Evolutionary conservation across 2,329 filamentous ascomycete genomes (phyloP).

Genomic region (Neocatenulostroma microsporum): DNA sequence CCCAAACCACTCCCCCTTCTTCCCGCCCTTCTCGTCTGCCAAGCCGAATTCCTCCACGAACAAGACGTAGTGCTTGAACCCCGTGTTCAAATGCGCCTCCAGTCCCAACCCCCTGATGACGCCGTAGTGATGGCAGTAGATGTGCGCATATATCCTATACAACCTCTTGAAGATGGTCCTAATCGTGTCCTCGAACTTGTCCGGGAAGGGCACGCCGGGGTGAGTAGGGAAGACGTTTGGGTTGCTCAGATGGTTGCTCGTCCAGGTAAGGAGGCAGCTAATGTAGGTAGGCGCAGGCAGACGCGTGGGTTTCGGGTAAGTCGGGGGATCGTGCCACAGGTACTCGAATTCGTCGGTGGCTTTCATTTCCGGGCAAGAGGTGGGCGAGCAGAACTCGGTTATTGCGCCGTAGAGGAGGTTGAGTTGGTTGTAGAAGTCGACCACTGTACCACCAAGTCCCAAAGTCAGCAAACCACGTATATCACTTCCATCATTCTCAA

Average conservation of each 20-base stretch:
- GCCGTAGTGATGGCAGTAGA: conserved; percentile 97
- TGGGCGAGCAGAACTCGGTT: conserved; percentile 96
- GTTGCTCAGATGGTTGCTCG: conserved; percentile 91
- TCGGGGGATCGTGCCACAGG: conserved; percentile 93
- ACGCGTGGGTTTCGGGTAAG: conserved; percentile 93
- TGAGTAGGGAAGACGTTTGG: conserved; percentile 74
- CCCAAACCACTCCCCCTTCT: conserved; percentile 76
- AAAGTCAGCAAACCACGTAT: too few relatives aligned
- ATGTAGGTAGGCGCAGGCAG: conserved; percentile 97
- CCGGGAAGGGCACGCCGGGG: conserved; percentile 80
- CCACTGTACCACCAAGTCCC: conserved; percentile 70
- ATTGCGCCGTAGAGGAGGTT: conserved; percentile 98
- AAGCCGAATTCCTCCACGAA: conserved; percentile 96
- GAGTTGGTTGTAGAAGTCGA: conserved; percentile 99
- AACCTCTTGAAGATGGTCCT: conserved; percentile 99
- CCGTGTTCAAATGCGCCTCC: conserved; percentile 95
- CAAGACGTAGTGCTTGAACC: conserved; percentile 98
- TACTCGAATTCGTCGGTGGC: conserved; percentile 99
- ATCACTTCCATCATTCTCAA: background rate
- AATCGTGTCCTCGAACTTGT: conserved; percentile 84
- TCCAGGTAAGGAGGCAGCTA: conserved; percentile 95
- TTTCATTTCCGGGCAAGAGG: conserved; percentile 98
- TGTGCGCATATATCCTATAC: conserved; percentile 94
- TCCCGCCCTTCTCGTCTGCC: conserved; percentile 64
- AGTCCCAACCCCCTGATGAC: conserved; percentile 91